Evolutionary conservation across 2,329 filamentous ascomycete genomes (phyloP).

Genomic region (Tolypocladium amazonense): DNA sequence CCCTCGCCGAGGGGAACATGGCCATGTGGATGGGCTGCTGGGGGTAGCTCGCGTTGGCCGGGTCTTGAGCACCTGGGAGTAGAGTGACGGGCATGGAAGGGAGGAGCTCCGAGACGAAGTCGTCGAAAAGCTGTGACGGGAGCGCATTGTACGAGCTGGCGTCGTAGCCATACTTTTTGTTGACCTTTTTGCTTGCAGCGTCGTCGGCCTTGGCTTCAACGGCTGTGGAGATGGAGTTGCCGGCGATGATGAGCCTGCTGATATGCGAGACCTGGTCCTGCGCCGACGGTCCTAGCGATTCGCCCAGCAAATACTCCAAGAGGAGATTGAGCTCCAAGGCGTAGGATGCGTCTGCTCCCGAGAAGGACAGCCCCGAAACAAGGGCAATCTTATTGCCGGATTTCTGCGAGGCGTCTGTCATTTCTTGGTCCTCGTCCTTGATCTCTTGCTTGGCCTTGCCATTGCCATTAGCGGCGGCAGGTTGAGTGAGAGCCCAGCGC

Average conservation of each 20-base stretch:
- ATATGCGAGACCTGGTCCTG: conserved; percentile 57
- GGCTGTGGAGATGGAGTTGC: conserved; percentile 74
- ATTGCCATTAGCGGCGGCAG: conserved; percentile 18
- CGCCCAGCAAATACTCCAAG: conserved; percentile 79
- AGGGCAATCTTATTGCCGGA: conserved; percentile 59
- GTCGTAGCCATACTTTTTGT: conserved; percentile 93
- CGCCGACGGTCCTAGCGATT: conserved; percentile 51
- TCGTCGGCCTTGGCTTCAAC: conserved; percentile 23
- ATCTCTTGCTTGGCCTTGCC: conserved; percentile 21
- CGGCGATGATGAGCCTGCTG: conserved; percentile 79
- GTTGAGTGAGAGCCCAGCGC: conserved; percentile 62
- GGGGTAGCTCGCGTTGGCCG: conserved; percentile 79
- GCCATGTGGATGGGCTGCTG: conserved; percentile 90
- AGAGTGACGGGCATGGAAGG: conserved; percentile 83
- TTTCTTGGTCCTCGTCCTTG: conserved; percentile 42
- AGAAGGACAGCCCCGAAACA: conserved; percentile 79
- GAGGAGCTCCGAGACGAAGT: conserved; percentile 69
- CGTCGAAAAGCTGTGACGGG: conserved; percentile 75
- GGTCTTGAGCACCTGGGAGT: conserved; percentile 74
- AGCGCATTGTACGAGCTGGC: conserved; percentile 76
- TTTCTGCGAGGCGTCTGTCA: conserved; percentile 34
- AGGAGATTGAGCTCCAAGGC: conserved; percentile 67
- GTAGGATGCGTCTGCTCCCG: conserved; percentile 60
- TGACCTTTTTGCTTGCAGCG: conserved; percentile 30
- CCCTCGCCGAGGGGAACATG: conserved; percentile 70